Conservation (phyloP, 2,329 filamentous ascomycete genomes). For the Stemphylium lycopersici region DNA sequence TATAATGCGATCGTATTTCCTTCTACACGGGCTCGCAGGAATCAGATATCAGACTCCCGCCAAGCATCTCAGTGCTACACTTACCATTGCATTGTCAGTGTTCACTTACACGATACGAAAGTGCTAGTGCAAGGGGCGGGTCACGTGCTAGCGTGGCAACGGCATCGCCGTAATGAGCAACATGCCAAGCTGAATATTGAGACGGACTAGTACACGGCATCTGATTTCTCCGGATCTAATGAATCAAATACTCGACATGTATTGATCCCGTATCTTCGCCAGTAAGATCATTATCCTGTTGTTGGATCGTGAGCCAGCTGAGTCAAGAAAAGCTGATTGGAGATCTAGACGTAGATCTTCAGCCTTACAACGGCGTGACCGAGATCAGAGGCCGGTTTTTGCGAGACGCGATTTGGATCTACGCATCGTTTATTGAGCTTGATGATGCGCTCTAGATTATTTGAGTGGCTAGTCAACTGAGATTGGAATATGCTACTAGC, state of each 20-base stretch:
- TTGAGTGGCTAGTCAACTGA: background rate
- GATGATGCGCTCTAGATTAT: background rate
- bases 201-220: background rate
- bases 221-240: background rate
- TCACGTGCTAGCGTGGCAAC: conserved; percentile 11
- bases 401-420: conserved; percentile 1
- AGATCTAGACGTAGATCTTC: conserved; percentile 2
- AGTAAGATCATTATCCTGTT: background rate
- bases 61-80: background rate
- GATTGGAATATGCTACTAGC: background rate
- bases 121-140: background rate
- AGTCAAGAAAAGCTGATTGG: background rate
- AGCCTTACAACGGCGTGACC: conserved; percentile 1
- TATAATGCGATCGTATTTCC: no score
- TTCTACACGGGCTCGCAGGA: background rate
- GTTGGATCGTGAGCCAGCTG: background rate
- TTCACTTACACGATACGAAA: background rate
- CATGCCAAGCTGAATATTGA: background rate
- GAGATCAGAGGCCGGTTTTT: background rate
- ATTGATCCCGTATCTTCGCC: background rate
- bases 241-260: background rate
- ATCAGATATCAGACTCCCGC: no score
- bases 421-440: background rate
- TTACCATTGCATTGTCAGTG: no score
- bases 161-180: conserved; percentile 7